A percentile compares a stretch with the other conserved stretches of the same genome.
Conservation (phyloP, 2,329 filamentous ascomycete species). For the Aspergillus sp. region DNA sequence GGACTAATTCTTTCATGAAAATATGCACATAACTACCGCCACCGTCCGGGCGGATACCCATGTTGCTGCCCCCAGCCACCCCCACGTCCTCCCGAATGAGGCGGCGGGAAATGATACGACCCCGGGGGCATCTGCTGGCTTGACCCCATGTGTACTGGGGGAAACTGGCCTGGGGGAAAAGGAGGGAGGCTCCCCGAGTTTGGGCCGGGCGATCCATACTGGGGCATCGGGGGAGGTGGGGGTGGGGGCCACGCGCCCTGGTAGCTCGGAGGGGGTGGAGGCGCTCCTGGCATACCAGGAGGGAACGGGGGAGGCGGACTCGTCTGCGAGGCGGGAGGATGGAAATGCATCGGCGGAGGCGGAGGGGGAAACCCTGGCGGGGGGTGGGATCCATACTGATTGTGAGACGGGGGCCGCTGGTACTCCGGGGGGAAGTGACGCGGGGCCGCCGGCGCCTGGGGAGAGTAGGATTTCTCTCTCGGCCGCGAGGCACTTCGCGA, state of each 20-base stretch:
- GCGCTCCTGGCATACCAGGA: slow-evolving; percentile 13
- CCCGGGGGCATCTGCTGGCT: slow-evolving; percentile 30
- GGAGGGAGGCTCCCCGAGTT: slow-evolving; percentile 9
- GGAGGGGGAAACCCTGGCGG: slow-evolving; percentile 15
- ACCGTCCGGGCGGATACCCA: slow-evolving; percentile 15
- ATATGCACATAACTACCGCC: slow-evolving; percentile 8
- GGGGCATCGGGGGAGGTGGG: slow-evolving; percentile 28
- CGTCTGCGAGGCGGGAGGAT: slow-evolving; percentile 1
- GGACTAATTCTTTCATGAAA: neutral
- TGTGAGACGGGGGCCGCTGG: slow-evolving; percentile 5
- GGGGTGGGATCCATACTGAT: slow-evolving; percentile 7
- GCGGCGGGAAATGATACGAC: slow-evolving; percentile 32
- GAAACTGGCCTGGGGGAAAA: slow-evolving; percentile 23
- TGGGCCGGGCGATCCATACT: slow-evolving; percentile 11
- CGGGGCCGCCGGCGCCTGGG: slow-evolving; percentile 13
- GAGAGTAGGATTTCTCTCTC: slow-evolving; percentile 31
- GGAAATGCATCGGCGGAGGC: slow-evolving; percentile 16
- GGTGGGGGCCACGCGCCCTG: slow-evolving; percentile 36
- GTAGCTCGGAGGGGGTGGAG: slow-evolving; percentile 32
- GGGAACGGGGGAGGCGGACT: slow-evolving; percentile 6
- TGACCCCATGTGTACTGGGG: slow-evolving; percentile 19
- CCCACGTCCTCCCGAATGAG: slow-evolving; percentile 24
- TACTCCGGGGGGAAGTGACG: slow-evolving; percentile 31
- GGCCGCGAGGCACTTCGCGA: slow-evolving; percentile 22
- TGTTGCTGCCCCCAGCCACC: slow-evolving; percentile 18